These are phyloP conservation scores for Lumnitzera racemosa DNA, from an alignment of 345 rosid species.

Conservation along the genomic window DNA sequence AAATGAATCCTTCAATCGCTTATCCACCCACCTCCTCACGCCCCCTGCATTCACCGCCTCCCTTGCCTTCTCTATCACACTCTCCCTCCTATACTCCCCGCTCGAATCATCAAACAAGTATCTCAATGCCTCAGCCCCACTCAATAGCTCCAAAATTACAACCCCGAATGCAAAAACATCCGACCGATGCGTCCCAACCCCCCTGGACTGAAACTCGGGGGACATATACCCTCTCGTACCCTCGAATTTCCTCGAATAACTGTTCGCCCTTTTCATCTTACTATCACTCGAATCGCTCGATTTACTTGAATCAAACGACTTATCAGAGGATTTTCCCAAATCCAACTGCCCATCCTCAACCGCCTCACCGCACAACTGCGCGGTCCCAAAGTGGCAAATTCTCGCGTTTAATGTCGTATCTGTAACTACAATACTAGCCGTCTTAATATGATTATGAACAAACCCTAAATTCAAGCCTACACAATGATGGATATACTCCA, in stretches of 20 bases:
- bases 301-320: too few species aligned
- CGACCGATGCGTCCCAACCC: slow-evolving; percentile 25
- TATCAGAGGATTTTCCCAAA: slow-evolving; percentile 21
- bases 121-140: slow-evolving; percentile 41
- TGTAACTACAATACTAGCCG: slow-evolving; percentile 32
- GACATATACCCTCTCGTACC: slow-evolving; percentile 55
- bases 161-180: slow-evolving; percentile 56
- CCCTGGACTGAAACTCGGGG: slow-evolving; percentile 35
- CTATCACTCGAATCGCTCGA: not conserved
- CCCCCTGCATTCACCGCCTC: slow-evolving; percentile 22
- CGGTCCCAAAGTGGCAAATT: slow-evolving; percentile 48
- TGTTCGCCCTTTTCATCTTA: slow-evolving; percentile 7
- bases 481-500: slow-evolving; percentile 44
- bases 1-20: slow-evolving; percentile 50
- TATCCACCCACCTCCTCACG: slow-evolving; percentile 52
- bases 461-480: slow-evolving; percentile 25
- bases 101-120: slow-evolving; percentile 23
- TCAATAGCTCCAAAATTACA: slow-evolving; percentile 40
- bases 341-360: slow-evolving; percentile 9
- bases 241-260: slow-evolving; percentile 25
- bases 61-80: slow-evolving; percentile 36
- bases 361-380: slow-evolving; percentile 39
- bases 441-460: slow-evolving; percentile 42
- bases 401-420: slow-evolving; percentile 26
- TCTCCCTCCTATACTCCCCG: slow-evolving; percentile 25